Evolutionary conservation across 1,284 basidiomycete genomes (phyloP).

Genomic region (Cystobasidium pallidum): DNA sequence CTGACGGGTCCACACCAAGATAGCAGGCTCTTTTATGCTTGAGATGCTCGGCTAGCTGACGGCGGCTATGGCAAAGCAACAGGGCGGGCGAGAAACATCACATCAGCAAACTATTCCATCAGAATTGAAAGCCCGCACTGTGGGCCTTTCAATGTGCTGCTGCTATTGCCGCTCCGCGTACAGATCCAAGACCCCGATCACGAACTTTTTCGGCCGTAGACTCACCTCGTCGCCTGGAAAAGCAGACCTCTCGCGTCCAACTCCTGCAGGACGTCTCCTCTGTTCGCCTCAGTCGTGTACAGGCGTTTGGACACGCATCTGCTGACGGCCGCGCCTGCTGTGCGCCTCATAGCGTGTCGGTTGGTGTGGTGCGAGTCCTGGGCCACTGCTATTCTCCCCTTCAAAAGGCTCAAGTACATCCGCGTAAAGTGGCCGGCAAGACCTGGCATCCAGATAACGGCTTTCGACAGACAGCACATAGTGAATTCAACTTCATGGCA

Average conservation of each 20-base stretch:
- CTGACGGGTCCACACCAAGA: constrained; percentile 89
- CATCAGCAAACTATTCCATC: neutral
- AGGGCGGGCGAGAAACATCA: neutral
- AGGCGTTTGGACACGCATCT: neutral
- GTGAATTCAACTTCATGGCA: too few species aligned
- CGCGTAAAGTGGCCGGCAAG: constrained; percentile 8
- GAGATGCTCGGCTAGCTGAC: constrained; percentile 53
- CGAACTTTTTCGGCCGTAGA: constrained; percentile 12
- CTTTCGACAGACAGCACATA: too few species aligned
- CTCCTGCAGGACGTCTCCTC: constrained; percentile 55
- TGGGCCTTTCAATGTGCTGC: neutral
- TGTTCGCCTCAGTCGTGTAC: neutral
- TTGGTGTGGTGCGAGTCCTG: constrained; percentile 1
- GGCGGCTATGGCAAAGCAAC: constrained; percentile 49
- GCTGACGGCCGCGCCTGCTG: constrained; percentile 7
- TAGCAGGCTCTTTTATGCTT: constrained; percentile 67
- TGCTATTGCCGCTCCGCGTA: neutral
- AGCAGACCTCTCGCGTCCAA: constrained; percentile 59
- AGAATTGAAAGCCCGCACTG: neutral
- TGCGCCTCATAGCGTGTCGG: constrained; percentile 8
- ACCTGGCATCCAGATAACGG: too few species aligned
- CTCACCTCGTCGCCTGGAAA: constrained; percentile 59
- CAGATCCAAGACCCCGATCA: neutral
- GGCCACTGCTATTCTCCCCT: neutral
- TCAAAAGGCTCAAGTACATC: constrained; percentile 5